Percentiles rank a stretch among this genome's conserved stretches.
These are phyloP conservation scores for Epichloe amarillans DNA, from an alignment of 2,329 filamentous ascomycete species.

Conservation along the genomic window DNA sequence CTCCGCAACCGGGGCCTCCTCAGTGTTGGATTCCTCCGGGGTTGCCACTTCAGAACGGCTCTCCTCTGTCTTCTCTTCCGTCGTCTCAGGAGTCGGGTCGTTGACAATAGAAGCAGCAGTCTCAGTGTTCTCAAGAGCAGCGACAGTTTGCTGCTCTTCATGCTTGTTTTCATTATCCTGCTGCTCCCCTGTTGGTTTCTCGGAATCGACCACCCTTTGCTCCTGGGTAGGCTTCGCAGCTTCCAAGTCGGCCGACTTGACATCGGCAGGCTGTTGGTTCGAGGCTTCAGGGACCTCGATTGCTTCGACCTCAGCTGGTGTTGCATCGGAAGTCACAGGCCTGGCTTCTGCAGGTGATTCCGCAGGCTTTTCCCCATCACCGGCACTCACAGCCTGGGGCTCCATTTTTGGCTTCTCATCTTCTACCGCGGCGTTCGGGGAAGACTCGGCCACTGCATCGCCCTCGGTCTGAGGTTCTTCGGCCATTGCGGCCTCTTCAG, in stretches of 20 bases:
- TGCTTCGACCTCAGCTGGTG: background rate
- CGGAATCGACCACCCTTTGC: background rate
- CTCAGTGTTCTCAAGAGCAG: background rate
- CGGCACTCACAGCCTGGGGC: background rate
- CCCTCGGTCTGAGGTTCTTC: background rate
- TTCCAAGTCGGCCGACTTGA: background rate
- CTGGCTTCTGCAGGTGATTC: background rate
- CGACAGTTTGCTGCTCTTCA: background rate
- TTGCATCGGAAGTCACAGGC: background rate
- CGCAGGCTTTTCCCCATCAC: background rate
- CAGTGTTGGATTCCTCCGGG: background rate
- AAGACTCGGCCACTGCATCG: background rate
- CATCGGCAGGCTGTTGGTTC: background rate
- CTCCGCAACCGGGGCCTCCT: background rate
- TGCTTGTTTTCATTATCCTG: background rate
- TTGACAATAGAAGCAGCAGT: background rate
- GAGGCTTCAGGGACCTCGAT: background rate
- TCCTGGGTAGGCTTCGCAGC: background rate
- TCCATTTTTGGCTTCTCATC: background rate
- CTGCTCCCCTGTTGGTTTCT: background rate
- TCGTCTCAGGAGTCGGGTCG: background rate
- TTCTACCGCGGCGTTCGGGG: background rate
- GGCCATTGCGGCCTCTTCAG: background rate
- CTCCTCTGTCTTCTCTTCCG: background rate
- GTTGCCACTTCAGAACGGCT: background rate